Conservation (phyloP, 2,329 filamentous ascomycete genomes). For the Fragosphaeria purpurea region DNA sequence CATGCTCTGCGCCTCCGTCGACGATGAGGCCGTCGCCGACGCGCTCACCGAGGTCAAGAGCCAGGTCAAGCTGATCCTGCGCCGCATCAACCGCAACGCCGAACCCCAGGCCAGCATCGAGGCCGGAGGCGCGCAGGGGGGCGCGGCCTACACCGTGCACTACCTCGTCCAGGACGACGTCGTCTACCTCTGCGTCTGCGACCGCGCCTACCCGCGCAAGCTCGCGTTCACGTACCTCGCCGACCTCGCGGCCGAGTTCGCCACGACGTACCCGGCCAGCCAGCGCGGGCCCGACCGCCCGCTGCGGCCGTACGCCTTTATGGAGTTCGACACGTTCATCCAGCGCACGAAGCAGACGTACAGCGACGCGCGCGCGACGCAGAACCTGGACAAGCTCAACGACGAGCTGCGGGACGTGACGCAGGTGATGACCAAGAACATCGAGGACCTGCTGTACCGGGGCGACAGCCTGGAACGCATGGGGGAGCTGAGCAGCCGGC, state of each 20-base stretch:
- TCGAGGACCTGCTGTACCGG: constrained; percentile 91
- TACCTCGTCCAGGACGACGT: constrained; percentile 75
- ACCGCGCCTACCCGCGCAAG: constrained; percentile 90
- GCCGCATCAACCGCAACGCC: constrained; percentile 77
- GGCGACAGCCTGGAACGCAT: constrained; percentile 93
- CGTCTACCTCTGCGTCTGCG: constrained; percentile 89
- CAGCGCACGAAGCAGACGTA: constrained; percentile 87
- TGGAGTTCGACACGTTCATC: constrained; percentile 98
- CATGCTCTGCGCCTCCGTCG: constrained; percentile 88
- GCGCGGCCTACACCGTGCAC: constrained; percentile 64
- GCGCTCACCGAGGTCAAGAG: constrained; percentile 79
- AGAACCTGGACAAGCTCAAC: constrained; percentile 91
- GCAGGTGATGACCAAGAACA: constrained; percentile 99
- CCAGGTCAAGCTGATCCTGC: constrained; percentile 83
- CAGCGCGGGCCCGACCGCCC: constrained; percentile 60
- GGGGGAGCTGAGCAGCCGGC: constrained; percentile 81
- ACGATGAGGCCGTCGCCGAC: constrained; percentile 69
- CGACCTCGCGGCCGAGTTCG: constrained; percentile 85
- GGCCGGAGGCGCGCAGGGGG: constrained; percentile 38
- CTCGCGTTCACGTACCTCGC: constrained; percentile 96
- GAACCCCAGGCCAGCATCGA: constrained; percentile 90
- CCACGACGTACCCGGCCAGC: constrained; percentile 63
- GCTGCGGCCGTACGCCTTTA: constrained; percentile 87
- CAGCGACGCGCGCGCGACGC: constrained; percentile 78
- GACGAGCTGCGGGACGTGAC: constrained; percentile 96